Evolutionary conservation across 805 yeast species (phyloP).

Genomic region (Candida peoriensis): DNA sequence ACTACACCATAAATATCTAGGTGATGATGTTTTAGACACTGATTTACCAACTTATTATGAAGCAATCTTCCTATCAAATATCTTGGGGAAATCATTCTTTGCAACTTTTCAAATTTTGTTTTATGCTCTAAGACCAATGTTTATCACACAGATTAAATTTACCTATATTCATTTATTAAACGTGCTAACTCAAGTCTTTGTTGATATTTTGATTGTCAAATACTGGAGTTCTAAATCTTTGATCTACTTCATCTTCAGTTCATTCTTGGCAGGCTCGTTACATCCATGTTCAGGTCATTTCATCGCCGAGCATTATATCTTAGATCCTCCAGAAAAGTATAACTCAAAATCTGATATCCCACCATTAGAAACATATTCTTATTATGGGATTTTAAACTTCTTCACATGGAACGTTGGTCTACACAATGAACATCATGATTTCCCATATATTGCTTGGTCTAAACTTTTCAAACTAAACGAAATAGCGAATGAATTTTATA

Average conservation of each 20-base stretch:
- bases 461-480: slow-evolving; percentile 56
- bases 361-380: slow-evolving; percentile 81
- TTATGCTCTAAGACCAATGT: slow-evolving; percentile 88
- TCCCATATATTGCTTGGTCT: slow-evolving; percentile 92
- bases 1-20: slow-evolving; percentile 84
- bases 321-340: slow-evolving; percentile 46
- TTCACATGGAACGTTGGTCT: slow-evolving; percentile 92
- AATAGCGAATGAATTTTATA: slow-evolving; percentile 78
- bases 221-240: slow-evolving; percentile 62
- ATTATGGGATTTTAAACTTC: slow-evolving; percentile 73
- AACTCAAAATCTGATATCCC: slow-evolving; percentile 31
- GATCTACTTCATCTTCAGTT: slow-evolving; percentile 63
- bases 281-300: slow-evolving; percentile 96
- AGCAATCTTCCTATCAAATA: slow-evolving; percentile 66
- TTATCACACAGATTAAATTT: slow-evolving; percentile 67
- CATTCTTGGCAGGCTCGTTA: slow-evolving; percentile 84
- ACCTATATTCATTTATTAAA: slow-evolving; percentile 73
- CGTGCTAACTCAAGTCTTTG: slow-evolving; percentile 47
- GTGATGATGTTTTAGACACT: slow-evolving; percentile 79
- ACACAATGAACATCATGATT: slow-evolving; percentile 94
- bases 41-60: slow-evolving; percentile 83
- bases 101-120: slow-evolving; percentile 86
- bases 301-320: slow-evolving; percentile 87
- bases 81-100: slow-evolving; percentile 84
- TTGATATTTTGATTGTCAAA: slow-evolving; percentile 53